Percentiles rank a stretch among this genome's conserved stretches.
phyloP scores from a whole-genome alignment of 2,329 filamentous ascomycete species.

The Trichoderma sp. region DNA sequence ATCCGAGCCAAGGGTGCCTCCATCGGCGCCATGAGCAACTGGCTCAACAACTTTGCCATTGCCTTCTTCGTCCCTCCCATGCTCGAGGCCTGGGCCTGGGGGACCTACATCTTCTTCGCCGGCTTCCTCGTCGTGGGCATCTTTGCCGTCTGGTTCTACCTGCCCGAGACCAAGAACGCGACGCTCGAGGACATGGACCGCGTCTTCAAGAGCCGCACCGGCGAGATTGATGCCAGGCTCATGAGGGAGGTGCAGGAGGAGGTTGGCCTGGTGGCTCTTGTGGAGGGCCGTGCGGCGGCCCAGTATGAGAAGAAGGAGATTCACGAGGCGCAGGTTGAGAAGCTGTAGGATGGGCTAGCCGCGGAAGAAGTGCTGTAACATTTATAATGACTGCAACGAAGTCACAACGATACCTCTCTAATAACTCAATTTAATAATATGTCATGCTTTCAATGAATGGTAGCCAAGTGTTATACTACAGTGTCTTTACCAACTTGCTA shows the following conservation, averaged over 20 bases:
- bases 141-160: conserved; percentile 63
- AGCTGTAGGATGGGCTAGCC: conserved; percentile 2
- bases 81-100: conserved; percentile 64
- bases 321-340: conserved; percentile 17
- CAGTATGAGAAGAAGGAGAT: conserved; percentile 24
- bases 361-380: not conserved
- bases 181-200: conserved; percentile 66
- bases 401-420: conserved; percentile 3
- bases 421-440: not conserved
- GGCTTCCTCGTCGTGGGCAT: conserved; percentile 65
- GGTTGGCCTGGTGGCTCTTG: conserved; percentile 32
- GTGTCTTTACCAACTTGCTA: too few species aligned
- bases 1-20: conserved; percentile 71
- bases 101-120: conserved; percentile 73
- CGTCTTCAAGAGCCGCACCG: conserved; percentile 49
- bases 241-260: conserved; percentile 34
- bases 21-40: conserved; percentile 66
- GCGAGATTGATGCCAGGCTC: conserved; percentile 34
- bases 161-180: conserved; percentile 65
- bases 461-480: too few species aligned
- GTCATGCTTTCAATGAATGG: not conserved
- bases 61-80: conserved; percentile 71
- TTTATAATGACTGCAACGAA: conserved; percentile 7
- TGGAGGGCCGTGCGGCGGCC: conserved; percentile 4
- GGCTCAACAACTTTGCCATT: conserved; percentile 62